phyloP scores from a whole-genome alignment of 2,329 filamentous ascomycete species.

The Claviceps sp. region DNA sequence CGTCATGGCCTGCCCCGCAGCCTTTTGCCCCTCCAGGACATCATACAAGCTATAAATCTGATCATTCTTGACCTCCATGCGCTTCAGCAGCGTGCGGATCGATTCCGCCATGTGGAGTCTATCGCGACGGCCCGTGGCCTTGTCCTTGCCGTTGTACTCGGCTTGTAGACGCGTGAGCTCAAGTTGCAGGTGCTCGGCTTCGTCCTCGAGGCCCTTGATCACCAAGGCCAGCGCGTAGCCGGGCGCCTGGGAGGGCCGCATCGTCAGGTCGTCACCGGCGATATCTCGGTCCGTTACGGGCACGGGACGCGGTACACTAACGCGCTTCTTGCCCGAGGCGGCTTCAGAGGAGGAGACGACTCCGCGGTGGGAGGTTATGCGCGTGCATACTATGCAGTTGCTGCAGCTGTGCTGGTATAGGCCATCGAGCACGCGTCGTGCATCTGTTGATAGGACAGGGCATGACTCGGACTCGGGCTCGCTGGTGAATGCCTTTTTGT shows the following conservation, averaged over 20 bases:
- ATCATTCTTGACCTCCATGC: conserved; percentile 59
- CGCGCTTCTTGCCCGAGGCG: conserved; percentile 37
- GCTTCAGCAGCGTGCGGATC: conserved; percentile 47
- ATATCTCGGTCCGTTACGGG: conserved; percentile 50
- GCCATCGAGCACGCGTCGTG: conserved; percentile 37
- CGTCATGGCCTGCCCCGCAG: conserved; percentile 47
- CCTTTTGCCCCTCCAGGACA: conserved; percentile 68
- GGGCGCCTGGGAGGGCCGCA: conserved; percentile 56
- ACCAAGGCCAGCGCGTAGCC: conserved; percentile 65
- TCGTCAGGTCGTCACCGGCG: conserved; percentile 35
- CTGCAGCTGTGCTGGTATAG: conserved; percentile 41
- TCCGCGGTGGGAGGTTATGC: conserved; percentile 34
- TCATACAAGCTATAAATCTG: conserved; percentile 77
- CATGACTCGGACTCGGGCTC: conserved; percentile 20
- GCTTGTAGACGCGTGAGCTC: conserved; percentile 49
- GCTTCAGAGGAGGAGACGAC: conserved; percentile 24
- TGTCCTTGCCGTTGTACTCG: conserved; percentile 53
- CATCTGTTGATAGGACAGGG: conserved; percentile 36
- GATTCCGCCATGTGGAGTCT: conserved; percentile 46
- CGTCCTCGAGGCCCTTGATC: conserved; percentile 69
- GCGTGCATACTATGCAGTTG: conserved; percentile 44
- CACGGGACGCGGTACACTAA: conserved; percentile 50
- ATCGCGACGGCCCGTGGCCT: conserved; percentile 49
- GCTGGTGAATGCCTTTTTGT: conserved; percentile 5
- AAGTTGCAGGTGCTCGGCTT: conserved; percentile 62